Percentiles rank a stretch among this genome's conserved stretches.
These are phyloP conservation scores for Noccaea caerulescens DNA, from an alignment of 345 rosid species.

Conservation along the genomic window DNA sequence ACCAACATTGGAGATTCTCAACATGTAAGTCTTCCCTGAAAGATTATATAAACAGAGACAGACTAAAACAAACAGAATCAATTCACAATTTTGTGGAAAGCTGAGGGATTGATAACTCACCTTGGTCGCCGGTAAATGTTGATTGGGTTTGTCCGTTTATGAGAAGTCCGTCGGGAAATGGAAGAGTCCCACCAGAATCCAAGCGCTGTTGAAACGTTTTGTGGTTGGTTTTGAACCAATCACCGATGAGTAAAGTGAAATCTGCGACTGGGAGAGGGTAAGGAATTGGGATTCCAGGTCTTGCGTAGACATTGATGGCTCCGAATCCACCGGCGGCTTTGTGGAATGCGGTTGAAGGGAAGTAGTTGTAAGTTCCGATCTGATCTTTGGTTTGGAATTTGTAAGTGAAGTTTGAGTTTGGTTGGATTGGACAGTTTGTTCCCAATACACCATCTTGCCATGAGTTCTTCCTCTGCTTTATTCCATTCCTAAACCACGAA, in stretches of 20 bases:
- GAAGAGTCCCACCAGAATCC: constrained; percentile 76
- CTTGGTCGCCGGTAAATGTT: constrained; percentile 67
- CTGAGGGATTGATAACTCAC: constrained; percentile 29
- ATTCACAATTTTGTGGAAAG: not conserved
- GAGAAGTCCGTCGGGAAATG: constrained; percentile 68
- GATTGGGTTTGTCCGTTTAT: constrained; percentile 61
- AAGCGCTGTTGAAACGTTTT: constrained; percentile 43
- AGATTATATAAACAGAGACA: not conserved
- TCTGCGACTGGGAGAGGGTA: constrained; percentile 68
- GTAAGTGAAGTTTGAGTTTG: constrained; percentile 81
- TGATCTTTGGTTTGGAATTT: constrained; percentile 90
- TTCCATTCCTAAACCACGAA: constrained; percentile 68
- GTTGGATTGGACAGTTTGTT: constrained; percentile 86
- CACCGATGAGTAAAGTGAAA: constrained; percentile 80
- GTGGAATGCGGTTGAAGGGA: constrained; percentile 80
- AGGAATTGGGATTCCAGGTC: constrained; percentile 80
- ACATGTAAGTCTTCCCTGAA: constrained; percentile 84
- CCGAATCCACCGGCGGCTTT: constrained; percentile 91
- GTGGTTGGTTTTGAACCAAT: constrained; percentile 83
- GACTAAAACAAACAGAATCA: not conserved
- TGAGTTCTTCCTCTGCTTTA: constrained; percentile 87
- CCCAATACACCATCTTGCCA: constrained; percentile 89
- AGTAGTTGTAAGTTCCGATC: constrained; percentile 81
- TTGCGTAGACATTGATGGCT: constrained; percentile 60
- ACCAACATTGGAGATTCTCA: constrained; percentile 89